Evolutionary conservation across 129 eudicot genomes (phyloP).

Genomic region (Tagetes erecta): DNA sequence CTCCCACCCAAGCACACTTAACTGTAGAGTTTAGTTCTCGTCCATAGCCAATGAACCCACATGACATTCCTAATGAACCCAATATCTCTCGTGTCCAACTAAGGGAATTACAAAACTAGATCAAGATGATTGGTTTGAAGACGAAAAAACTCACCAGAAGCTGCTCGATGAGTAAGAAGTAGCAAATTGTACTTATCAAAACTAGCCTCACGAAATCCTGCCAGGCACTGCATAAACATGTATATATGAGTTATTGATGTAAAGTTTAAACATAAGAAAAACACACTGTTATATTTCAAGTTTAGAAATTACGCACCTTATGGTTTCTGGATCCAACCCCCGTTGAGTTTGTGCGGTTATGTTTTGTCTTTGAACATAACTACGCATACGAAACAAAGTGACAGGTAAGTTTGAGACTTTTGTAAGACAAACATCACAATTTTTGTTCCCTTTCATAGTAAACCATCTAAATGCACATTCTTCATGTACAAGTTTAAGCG

Average conservation of each 20-base stretch:
- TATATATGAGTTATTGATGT: neutral
- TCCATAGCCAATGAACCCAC: no score
- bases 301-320: slow-evolving; percentile 43
- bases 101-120: neutral
- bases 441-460: slow-evolving; percentile 66
- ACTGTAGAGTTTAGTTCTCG: no score
- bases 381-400: slow-evolving; percentile 70
- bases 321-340: slow-evolving; percentile 33
- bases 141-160: slow-evolving; percentile 57
- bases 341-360: slow-evolving; percentile 43
- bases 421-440: slow-evolving; percentile 73
- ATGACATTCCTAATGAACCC: no score
- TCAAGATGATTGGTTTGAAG: neutral
- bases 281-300: neutral
- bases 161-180: slow-evolving; percentile 94
- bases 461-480: slow-evolving; percentile 91
- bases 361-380: slow-evolving; percentile 45
- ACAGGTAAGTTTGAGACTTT: slow-evolving; percentile 91
- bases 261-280: neutral
- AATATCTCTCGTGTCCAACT: no score
- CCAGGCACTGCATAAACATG: slow-evolving; percentile 69
- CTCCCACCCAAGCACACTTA: no score
- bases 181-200: slow-evolving; percentile 84
- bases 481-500: slow-evolving; percentile 75
- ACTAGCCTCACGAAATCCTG: slow-evolving; percentile 93